phyloP scores from a whole-genome alignment of 1,139 yeast species.

The Candida glucosophila region DNA sequence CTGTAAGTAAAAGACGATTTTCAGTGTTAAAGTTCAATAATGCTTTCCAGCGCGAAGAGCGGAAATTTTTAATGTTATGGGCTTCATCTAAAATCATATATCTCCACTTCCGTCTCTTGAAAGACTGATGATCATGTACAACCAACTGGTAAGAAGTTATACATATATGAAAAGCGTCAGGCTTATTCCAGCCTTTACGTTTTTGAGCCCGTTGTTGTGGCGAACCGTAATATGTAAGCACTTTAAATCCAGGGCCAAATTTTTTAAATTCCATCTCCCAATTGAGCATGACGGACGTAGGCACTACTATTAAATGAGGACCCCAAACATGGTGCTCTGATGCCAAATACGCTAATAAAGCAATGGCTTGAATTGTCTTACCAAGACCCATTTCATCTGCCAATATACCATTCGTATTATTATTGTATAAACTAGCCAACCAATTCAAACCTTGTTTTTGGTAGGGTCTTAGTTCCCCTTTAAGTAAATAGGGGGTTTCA shows the following conservation, averaged over 20 bases:
- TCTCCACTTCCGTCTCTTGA: slow-evolving; percentile 87
- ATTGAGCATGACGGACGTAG: slow-evolving; percentile 96
- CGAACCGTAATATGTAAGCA: slow-evolving; percentile 92
- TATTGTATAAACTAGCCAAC: slow-evolving; percentile 90
- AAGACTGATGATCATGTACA: slow-evolving; percentile 91
- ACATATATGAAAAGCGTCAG: slow-evolving; percentile 93
- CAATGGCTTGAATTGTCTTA: slow-evolving; percentile 91
- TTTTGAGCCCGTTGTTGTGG: slow-evolving; percentile 96
- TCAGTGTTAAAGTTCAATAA: slow-evolving; percentile 87
- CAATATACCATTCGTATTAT: slow-evolving; percentile 88
- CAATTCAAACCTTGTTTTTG: slow-evolving; percentile 96
- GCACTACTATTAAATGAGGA: slow-evolving; percentile 93
- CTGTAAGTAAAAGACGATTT: slow-evolving; percentile 79
- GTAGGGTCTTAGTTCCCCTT: slow-evolving; percentile 82
- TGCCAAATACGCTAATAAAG: slow-evolving; percentile 79
- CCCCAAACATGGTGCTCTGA: slow-evolving; percentile 96
- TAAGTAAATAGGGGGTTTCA: slow-evolving; percentile 54
- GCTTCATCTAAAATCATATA: slow-evolving; percentile 98
- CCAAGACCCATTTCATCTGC: slow-evolving; percentile 99
- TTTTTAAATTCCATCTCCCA: slow-evolving; percentile 99
- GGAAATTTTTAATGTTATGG: slow-evolving; percentile 91
- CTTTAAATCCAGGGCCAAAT: slow-evolving; percentile 97
- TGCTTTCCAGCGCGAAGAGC: slow-evolving; percentile 97
- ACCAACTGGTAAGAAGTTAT: slow-evolving; percentile 95
- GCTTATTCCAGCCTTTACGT: slow-evolving; percentile 96